A percentile compares a stretch with the other conserved stretches of the same genome.
Conservation (phyloP, 73 alveolate genomes). For the Diophrys appendiculata region DNA sequence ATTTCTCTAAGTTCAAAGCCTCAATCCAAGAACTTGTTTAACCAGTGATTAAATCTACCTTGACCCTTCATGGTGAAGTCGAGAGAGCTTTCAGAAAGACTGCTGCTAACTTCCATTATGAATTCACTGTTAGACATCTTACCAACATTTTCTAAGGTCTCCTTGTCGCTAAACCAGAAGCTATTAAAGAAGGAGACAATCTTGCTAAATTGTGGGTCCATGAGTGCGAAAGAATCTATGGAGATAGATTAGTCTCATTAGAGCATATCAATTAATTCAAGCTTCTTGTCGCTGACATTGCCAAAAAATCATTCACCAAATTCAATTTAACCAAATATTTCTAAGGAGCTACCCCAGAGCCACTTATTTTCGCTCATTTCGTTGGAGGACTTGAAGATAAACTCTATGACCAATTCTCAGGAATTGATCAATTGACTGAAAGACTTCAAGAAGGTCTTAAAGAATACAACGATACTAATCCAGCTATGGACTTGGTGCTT, state of each 20-base stretch:
- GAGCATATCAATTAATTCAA: slow-evolving; percentile 87
- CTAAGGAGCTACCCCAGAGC: slow-evolving; percentile 97
- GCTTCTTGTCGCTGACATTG: slow-evolving; percentile 64
- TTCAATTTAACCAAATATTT: slow-evolving; percentile 80
- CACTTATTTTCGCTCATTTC: slow-evolving; percentile 97
- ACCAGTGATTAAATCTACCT: slow-evolving; percentile 98
- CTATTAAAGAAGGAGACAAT: slow-evolving; percentile 90
- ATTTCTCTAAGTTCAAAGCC: slow-evolving; percentile 92
- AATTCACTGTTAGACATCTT: slow-evolving; percentile 98
- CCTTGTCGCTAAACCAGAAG: slow-evolving; percentile 94
- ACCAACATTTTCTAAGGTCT: slow-evolving; percentile 99
- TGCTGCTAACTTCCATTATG: slow-evolving; percentile 99
- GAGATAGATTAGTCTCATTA: slow-evolving; percentile 96
- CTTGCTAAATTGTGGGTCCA: slow-evolving; percentile 98
- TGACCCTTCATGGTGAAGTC: slow-evolving; percentile 96
- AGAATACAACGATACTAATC: slow-evolving; percentile 98
- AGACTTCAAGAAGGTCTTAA: slow-evolving; percentile 90
- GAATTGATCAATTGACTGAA: slow-evolving; percentile 49
- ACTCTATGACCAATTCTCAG: slow-evolving; percentile 63
- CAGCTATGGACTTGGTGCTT: slow-evolving; percentile 99
- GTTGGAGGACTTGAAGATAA: slow-evolving; percentile 95
- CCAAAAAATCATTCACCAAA: slow-evolving; percentile 81
- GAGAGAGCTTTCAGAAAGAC: slow-evolving; percentile 98
- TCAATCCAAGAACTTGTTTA: slow-evolving; percentile 92
- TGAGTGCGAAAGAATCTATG: slow-evolving; percentile 99